Evolutionary conservation across 805 yeast genomes (phyloP).

Genomic region (Myxozyma kluyveri): DNA sequence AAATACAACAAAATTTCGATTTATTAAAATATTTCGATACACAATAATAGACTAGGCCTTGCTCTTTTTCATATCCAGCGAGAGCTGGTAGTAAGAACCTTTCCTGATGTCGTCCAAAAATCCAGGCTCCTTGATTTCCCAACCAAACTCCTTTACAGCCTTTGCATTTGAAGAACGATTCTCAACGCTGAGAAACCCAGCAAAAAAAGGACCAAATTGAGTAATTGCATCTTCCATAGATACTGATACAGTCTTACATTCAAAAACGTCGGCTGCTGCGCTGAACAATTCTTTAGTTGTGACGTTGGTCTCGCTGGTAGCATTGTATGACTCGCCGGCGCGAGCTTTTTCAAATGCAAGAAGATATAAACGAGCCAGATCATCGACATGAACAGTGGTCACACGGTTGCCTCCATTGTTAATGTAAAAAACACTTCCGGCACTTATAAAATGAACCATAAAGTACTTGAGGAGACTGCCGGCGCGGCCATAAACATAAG

Average conservation of each 20-base stretch:
- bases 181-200: slow-evolving; percentile 1
- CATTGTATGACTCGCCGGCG: slow-evolving; percentile 36
- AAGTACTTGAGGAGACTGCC: slow-evolving; percentile 16
- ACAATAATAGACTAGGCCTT: no score
- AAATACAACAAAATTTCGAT: no score
- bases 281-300: slow-evolving; percentile 35
- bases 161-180: slow-evolving; percentile 9
- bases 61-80: no score
- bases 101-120: no score
- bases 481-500: slow-evolving; percentile 14
- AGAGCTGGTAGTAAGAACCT: no score
- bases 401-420: slow-evolving; percentile 41
- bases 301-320: slow-evolving; percentile 34
- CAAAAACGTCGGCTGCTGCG: slow-evolving; percentile 29
- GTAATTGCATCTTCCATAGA: slow-evolving; percentile 5
- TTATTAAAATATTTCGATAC: no score
- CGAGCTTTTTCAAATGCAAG: slow-evolving; percentile 35
- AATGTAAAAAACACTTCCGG: slow-evolving; percentile 39
- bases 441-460: slow-evolving; percentile 34
- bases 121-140: slow-evolving; percentile 3
- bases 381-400: slow-evolving; percentile 39
- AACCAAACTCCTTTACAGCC: slow-evolving; percentile 14
- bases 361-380: slow-evolving; percentile 39
- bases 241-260: no score
- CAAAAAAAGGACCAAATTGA: slow-evolving; percentile 7